These are phyloP conservation scores for Dothideomycetidae sp. DNA, from an alignment of 2,329 filamentous ascomycete genomes.

Conservation along the genomic window DNA sequence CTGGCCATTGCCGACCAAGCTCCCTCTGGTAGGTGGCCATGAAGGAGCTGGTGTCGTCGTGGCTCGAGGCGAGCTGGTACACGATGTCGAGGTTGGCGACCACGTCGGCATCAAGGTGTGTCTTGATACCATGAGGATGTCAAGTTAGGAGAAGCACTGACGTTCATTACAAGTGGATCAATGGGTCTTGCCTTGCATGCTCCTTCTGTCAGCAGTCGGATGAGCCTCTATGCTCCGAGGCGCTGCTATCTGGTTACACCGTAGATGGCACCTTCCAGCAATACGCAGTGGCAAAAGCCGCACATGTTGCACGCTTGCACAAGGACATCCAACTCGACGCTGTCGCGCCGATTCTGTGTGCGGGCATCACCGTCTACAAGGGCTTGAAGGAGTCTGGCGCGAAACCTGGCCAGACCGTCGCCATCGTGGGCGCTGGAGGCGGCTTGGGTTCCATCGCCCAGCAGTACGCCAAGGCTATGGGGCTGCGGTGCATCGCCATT, in stretches of 20 bases:
- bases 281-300: slow-evolving; percentile 76
- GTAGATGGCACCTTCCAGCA: slow-evolving; percentile 90
- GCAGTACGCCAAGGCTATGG: slow-evolving; percentile 89
- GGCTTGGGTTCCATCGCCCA: slow-evolving; percentile 65
- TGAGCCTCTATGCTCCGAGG: slow-evolving; percentile 67
- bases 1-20: slow-evolving; percentile 72
- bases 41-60: slow-evolving; percentile 74
- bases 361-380: slow-evolving; percentile 80
- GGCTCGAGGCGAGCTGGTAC: slow-evolving; percentile 59
- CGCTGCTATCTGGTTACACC: slow-evolving; percentile 74
- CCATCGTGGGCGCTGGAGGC: slow-evolving; percentile 75
- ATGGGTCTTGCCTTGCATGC: slow-evolving; percentile 72
- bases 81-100: slow-evolving; percentile 68
- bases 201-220: slow-evolving; percentile 68
- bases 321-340: slow-evolving; percentile 63
- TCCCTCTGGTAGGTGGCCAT: slow-evolving; percentile 71
- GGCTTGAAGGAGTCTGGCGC: slow-evolving; percentile 73
- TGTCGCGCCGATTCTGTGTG: slow-evolving; percentile 68
- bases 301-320: slow-evolving; percentile 69
- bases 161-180: slow-evolving; percentile 55
- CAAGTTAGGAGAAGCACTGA: not conserved
- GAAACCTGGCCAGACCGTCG: slow-evolving; percentile 60
- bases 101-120: slow-evolving; percentile 58
- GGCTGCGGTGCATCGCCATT: slow-evolving; percentile 64
- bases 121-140: not conserved